Conservation (phyloP, 192 early-diverging fungal genomes). For the Coemansia sp. region DNA sequence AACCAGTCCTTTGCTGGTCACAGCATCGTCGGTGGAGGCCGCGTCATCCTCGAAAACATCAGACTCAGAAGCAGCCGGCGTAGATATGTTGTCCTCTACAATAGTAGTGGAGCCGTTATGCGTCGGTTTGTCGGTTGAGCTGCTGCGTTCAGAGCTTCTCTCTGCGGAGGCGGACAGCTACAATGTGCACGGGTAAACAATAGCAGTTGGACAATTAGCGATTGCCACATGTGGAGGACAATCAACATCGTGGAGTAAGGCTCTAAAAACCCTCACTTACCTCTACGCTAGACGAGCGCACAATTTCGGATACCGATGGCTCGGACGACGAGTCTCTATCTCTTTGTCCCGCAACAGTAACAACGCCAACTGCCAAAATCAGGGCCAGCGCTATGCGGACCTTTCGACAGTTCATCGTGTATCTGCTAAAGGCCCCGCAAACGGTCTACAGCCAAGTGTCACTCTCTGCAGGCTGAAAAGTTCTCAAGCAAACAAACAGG, state of each 20-base stretch:
- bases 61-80: not conserved
- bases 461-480: not conserved
- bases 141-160: not conserved
- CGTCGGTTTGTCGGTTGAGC: not conserved
- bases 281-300: not conserved
- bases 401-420: slow-evolving; percentile 31
- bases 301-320: not conserved
- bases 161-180: not conserved
- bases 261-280: not conserved
- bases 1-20: not conserved
- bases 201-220: not conserved
- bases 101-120: not conserved
- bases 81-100: not conserved
- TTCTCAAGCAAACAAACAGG: no score
- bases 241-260: not conserved
- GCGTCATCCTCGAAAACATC: not conserved
- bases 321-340: not conserved
- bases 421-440: not conserved
- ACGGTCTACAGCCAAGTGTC: not conserved
- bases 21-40: not conserved
- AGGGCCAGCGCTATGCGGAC: slow-evolving; percentile 38
- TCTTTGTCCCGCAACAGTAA: slow-evolving; percentile 1
- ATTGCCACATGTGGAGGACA: not conserved
- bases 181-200: not conserved
- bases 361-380: slow-evolving; percentile 21